Base-by-base conservation (phyloP, 2,329 filamentous ascomycete species). In the Calonectria pseudoreteaudii region DNA sequence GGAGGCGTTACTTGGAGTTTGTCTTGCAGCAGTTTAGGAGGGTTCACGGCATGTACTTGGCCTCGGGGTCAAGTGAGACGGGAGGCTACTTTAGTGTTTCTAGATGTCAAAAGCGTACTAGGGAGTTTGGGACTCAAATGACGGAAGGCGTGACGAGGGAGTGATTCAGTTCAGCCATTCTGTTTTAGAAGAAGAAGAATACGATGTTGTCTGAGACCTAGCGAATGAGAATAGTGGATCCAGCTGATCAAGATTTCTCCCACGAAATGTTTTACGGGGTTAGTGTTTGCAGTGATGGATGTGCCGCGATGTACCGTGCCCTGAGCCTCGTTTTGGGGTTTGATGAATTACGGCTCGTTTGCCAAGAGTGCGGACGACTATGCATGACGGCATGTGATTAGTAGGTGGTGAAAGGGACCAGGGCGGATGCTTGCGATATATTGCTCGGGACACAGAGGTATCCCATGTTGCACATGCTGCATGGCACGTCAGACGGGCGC, bases 1-100 rank as follows among this genome's bases (percentile, higher is more conserved):
- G 53, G 52, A 71, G 80, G 80, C 75, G 79, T 65, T 81, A 77
- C 66, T 64, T 49, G 77, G 80, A 76, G 74, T 76, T 36, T 23
- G 58, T 26, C 38, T 72, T 71, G 52, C 23, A 38, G 52, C 23
- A 38, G 56, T 36, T 50, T 68, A 50, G 66, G 58, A 65, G 41
- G 56, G 38, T 23, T 60, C n/a, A 38, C n/a, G n/a, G 34, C n/a
- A 62, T 26, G 38, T 26, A 23, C 56, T 62, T 41, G 56, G 56
- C 36, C n/a, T 10, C 23, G 56, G 36, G 36, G 34, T 36, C 56
- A n/a, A 18, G 56, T 28, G 56, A 62, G 56, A 62, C 56, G 56
- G 56, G 56, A 41, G 56, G 23, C 68, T 70, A 50, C 23, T 71
- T 64, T 62, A 62, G 26, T 50, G 56, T 62, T 62, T 62, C 56